These are phyloP conservation scores for Aurifilum marmelostoma DNA, from an alignment of 2,329 filamentous ascomycete species.

Conservation along the genomic window DNA sequence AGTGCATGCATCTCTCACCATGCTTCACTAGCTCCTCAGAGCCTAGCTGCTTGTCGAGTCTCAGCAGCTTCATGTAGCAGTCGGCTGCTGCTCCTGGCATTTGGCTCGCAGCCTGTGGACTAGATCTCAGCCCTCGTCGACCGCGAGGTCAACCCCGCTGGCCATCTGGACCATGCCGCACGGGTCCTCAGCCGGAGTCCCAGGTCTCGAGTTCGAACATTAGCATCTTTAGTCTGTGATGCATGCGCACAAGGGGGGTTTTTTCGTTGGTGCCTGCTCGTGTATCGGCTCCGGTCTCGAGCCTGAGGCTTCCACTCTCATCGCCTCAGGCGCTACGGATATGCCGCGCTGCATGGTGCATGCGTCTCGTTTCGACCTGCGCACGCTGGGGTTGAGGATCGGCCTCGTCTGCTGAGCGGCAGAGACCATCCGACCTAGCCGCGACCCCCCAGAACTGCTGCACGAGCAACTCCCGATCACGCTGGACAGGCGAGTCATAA, in stretches of 20 bases:
- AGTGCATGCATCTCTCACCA: not conserved
- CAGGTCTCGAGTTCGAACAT: not conserved
- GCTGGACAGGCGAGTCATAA: conserved; percentile 1
- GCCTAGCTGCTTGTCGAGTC: not conserved
- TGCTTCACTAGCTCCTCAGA: not conserved
- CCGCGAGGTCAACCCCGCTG: not conserved
- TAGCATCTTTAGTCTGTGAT: not conserved
- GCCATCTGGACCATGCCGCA: not conserved
- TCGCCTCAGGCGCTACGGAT: conserved; percentile 2
- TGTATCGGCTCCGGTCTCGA: not conserved
- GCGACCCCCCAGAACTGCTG: not conserved
- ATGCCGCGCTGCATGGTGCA: conserved; percentile 2
- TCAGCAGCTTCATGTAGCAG: not conserved
- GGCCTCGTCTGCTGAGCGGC: not conserved
- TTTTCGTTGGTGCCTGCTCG: not conserved
- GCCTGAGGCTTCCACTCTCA: not conserved
- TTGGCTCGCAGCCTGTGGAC: not conserved
- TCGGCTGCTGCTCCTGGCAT: conserved; percentile 1
- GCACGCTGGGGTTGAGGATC: not conserved
- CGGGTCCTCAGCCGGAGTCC: not conserved
- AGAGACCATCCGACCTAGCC: conserved; percentile 3
- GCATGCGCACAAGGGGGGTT: not conserved
- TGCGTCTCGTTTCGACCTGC: not conserved
- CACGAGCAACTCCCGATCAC: not conserved
- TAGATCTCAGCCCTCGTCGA: not conserved